A percentile compares a stretch with the other conserved stretches of the same genome.
These are phyloP conservation scores for Jimgerdemannia flammicorona DNA, from an alignment of 192 early-diverging fungal species.

Conservation along the genomic window DNA sequence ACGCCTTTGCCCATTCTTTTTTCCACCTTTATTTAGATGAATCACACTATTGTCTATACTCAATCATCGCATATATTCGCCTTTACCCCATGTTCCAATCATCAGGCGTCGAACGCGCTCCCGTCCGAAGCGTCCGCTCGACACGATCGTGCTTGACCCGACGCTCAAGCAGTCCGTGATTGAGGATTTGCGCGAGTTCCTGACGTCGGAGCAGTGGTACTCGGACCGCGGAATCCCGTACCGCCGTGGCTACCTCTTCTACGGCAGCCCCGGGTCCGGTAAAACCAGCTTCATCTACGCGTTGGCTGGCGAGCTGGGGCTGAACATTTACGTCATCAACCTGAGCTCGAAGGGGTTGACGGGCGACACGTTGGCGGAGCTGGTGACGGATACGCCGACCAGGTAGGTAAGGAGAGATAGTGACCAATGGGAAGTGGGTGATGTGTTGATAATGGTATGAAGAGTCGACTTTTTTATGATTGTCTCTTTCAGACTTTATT, in stretches of 20 bases:
- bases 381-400: slow-evolving; percentile 44
- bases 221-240: slow-evolving; percentile 57
- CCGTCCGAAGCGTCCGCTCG: slow-evolving; percentile 46
- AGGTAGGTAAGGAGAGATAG: slow-evolving; percentile 7
- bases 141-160: slow-evolving; percentile 50
- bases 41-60: too few relatives aligned
- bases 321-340: slow-evolving; percentile 73
- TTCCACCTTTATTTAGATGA: background rate
- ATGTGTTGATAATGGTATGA: background rate
- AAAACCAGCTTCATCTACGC: slow-evolving; percentile 69
- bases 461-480: background rate
- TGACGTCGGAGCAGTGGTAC: slow-evolving; percentile 57
- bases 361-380: slow-evolving; percentile 52
- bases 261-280: slow-evolving; percentile 65
- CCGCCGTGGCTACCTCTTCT: slow-evolving; percentile 60
- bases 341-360: slow-evolving; percentile 61
- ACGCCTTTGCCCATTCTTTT: background rate
- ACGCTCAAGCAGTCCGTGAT: slow-evolving; percentile 42
- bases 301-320: slow-evolving; percentile 66
- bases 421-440: too few relatives aligned
- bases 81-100: too few relatives aligned
- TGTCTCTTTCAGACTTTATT: background rate
- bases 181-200: slow-evolving; percentile 45
- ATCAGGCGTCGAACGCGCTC: slow-evolving; percentile 33
- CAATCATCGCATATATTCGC: too few relatives aligned